Evolutionary conservation across 192 early-diverging fungal species (phyloP), one percentile per base, ranked within the genome.

Genomic region (Podila epigama): DNA sequence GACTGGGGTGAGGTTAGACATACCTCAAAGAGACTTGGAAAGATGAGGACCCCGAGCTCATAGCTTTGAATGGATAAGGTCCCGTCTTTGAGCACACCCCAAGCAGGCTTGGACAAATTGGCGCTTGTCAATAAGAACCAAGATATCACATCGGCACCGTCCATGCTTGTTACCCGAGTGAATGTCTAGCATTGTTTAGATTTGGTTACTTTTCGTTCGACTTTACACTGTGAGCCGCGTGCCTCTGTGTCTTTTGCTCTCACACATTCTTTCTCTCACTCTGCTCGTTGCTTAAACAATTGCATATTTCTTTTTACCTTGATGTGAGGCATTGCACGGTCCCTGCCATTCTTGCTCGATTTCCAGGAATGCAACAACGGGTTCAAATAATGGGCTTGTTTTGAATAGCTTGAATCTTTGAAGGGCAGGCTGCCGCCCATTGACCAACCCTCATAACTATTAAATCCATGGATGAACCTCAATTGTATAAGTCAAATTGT

Each of bases 71-170:
- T 85, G 33, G 79, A 70, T n/a, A 91, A 66, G 51, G 87, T 82
- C 5, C 60, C 72, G 25, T 70, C 79, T 20, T 88, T 83, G 22
- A 89, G 58, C 20, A 66, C 62, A 4, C 90, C 90, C 89, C 89
- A 92, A 3, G 90, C 90, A n/a, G 90, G 89, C 64, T 87, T 85
- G 10, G 83, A 85, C 27, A 92, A 79, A 55, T 92, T 92, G 13
- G 63, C 78, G 41, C 80, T 79, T 1, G 82, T 84, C 16, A 85
- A 28, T 15, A 86, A 37, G 27, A 70, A 66, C 86, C 81, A 87
- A 2, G 75, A 72, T 48, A 82, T 32, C 7, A 62, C 61, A 10
- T 80, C 82, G n/a, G 41, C 68, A 12, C 69, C 65, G 25, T 33
- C 52, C 55, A 27, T 60, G 20, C 71, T 75, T 48, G 60, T 82